Percentiles rank a stretch among this genome's conserved stretches.
phyloP scores from a whole-genome alignment of 2,329 filamentous ascomycete genomes.

The Colletotrichum cereale region DNA sequence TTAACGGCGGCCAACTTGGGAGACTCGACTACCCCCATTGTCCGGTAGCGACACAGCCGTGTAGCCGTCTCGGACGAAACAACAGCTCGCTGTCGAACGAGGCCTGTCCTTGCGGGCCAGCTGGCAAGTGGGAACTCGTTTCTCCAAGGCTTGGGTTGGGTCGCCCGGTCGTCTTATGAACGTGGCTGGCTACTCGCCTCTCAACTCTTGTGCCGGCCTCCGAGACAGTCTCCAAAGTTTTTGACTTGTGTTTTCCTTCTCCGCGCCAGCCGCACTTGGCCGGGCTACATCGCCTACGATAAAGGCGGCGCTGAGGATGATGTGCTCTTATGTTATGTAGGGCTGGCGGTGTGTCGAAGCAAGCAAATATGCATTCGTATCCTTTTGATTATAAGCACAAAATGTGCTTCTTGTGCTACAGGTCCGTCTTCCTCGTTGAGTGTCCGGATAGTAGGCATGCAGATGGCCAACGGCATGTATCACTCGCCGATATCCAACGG shows the following conservation, averaged over 20 bases:
- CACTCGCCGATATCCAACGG: not conserved
- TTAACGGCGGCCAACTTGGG: not conserved
- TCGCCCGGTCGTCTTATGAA: conserved; percentile 7
- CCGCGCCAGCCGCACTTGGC: conserved; percentile 15
- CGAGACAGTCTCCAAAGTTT: not conserved
- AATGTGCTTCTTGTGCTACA: not conserved
- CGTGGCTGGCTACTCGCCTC: conserved; percentile 19
- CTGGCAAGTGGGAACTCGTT: conserved; percentile 18
- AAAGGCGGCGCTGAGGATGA: conserved; percentile 7
- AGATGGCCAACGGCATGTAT: not conserved
- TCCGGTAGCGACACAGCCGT: not conserved
- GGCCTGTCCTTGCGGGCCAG: conserved; percentile 25
- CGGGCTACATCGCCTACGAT: not conserved
- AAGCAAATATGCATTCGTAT: too few relatives aligned
- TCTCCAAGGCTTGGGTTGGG: conserved; percentile 15
- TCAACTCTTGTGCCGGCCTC: not conserved
- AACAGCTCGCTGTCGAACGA: conserved; percentile 4
- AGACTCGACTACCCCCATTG: not conserved
- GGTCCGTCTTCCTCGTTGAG: too few relatives aligned
- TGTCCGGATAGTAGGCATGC: not conserved
- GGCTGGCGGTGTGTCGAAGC: conserved; percentile 29
- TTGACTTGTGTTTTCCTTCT: not conserved
- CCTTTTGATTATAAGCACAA: not conserved
- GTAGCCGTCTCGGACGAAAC: not conserved
- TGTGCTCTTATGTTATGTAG: not conserved